Percentiles rank a stretch among this genome's conserved stretches.
phyloP scores from a whole-genome alignment of 495 filamentous ascomycete genomes.

The Penicillium cosmopolitanum region DNA sequence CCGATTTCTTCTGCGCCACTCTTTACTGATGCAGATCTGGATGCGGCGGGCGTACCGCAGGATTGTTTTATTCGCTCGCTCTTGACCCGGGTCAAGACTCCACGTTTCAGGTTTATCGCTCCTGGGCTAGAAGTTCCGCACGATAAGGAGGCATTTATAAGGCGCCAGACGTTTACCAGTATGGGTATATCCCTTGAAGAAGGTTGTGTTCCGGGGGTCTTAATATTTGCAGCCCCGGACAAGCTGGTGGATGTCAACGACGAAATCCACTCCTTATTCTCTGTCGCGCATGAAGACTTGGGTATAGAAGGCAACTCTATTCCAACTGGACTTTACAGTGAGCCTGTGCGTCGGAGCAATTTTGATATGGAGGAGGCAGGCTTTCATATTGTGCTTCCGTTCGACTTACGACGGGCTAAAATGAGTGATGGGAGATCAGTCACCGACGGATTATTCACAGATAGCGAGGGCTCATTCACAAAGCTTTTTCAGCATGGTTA shows the following conservation, averaged over 20 bases:
- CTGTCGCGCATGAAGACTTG: neutral
- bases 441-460: conserved; percentile 15
- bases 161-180: conserved; percentile 29
- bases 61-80: conserved; percentile 36
- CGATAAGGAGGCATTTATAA: conserved; percentile 26
- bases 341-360: conserved; percentile 3
- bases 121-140: conserved; percentile 38
- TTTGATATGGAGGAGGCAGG: conserved; percentile 22
- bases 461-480: conserved; percentile 21
- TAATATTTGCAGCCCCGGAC: conserved; percentile 30
- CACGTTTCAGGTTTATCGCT: conserved; percentile 38
- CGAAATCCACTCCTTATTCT: conserved; percentile 13
- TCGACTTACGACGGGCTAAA: conserved; percentile 24
- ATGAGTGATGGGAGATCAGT: conserved; percentile 39
- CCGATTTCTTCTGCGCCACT: conserved; percentile 17
- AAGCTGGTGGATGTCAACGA: conserved; percentile 23
- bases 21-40: conserved; percentile 27
- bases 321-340: conserved; percentile 26
- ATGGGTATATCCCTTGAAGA: conserved; percentile 14
- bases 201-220: conserved; percentile 20
- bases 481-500: conserved; percentile 43
- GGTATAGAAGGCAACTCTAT: conserved; percentile 21
- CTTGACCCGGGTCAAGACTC: conserved; percentile 31
- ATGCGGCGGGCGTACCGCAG: conserved; percentile 33
- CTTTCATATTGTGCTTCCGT: conserved; percentile 27